Percentiles rank a stretch among this genome's conserved stretches.
Conservation (phyloP, 2,329 filamentous ascomycete species). For the Talaromyces amestolkiae region DNA sequence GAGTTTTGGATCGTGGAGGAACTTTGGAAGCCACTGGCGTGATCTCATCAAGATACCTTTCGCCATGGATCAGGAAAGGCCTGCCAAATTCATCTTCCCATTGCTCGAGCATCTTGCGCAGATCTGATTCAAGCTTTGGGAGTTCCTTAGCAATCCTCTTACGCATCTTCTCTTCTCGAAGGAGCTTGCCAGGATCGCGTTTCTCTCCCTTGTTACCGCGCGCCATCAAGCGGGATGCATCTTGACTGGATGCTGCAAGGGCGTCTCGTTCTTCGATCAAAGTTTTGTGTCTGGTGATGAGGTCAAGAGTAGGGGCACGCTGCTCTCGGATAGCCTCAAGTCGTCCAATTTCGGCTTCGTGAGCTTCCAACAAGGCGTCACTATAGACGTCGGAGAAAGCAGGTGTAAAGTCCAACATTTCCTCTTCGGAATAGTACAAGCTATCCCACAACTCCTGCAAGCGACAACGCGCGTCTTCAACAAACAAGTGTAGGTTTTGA, state of each 20-base stretch:
- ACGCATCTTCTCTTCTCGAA: conserved; percentile 97
- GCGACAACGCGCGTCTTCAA: conserved; percentile 87
- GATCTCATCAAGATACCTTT: conserved; percentile 85
- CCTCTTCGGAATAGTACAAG: conserved; percentile 92
- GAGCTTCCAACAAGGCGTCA: conserved; percentile 88
- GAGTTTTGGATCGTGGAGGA: conserved; percentile 53
- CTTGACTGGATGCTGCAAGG: conserved; percentile 84
- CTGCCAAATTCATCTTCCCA: conserved; percentile 95
- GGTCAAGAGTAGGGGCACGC: conserved; percentile 74
- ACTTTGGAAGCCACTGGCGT: conserved; percentile 65
- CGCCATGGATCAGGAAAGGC: conserved; percentile 88
- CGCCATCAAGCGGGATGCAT: conserved; percentile 87
- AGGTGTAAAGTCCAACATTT: conserved; percentile 97
- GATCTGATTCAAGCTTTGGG: conserved; percentile 82
- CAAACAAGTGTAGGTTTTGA: conserved; percentile 92
- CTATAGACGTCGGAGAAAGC: conserved; percentile 97
- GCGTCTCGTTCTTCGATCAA: conserved; percentile 85
- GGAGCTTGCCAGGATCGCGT: conserved; percentile 87
- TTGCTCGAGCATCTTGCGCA: conserved; percentile 73
- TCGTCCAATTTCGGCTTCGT: conserved; percentile 84
- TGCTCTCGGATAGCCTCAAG: conserved; percentile 82
- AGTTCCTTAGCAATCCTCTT: conserved; percentile 96
- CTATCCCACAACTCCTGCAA: conserved; percentile 94
- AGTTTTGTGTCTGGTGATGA: conserved; percentile 79
- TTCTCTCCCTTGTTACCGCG: conserved; percentile 91